Conservation (phyloP, 208 protist genomes). For the Borovskyia barvae region DNA sequence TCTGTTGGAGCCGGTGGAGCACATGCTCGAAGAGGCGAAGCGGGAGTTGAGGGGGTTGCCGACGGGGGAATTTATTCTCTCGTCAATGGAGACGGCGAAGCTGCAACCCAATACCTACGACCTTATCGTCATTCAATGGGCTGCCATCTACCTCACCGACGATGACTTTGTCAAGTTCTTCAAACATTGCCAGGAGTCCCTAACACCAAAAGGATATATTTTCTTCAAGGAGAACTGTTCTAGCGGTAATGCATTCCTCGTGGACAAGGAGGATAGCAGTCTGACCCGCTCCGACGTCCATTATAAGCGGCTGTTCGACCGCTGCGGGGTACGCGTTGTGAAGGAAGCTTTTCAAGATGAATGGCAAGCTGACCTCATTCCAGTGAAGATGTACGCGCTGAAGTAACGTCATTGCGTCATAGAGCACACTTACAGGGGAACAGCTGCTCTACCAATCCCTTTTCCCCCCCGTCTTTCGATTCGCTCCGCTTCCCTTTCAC, state of each 20-base stretch:
- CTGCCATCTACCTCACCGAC: slow-evolving; percentile 92
- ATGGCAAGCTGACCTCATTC: slow-evolving; percentile 75
- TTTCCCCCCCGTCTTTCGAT: neutral
- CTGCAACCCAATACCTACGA: slow-evolving; percentile 77
- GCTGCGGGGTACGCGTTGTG: slow-evolving; percentile 61
- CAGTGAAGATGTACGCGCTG: slow-evolving; percentile 91
- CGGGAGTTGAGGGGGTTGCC: slow-evolving; percentile 66
- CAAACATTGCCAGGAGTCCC: slow-evolving; percentile 56
- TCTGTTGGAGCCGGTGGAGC: slow-evolving; percentile 82
- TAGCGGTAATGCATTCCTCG: slow-evolving; percentile 51
- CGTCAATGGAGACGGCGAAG: slow-evolving; percentile 76
- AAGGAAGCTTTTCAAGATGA: slow-evolving; percentile 66
- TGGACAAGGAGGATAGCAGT: slow-evolving; percentile 90
- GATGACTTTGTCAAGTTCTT: slow-evolving; percentile 90
- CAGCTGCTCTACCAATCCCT: neutral
- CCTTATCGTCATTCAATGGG: slow-evolving; percentile 92
- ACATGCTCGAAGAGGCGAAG: slow-evolving; percentile 87
- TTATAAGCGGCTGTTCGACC: slow-evolving; percentile 80
- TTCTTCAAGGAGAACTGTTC: slow-evolving; percentile 93
- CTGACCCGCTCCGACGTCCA: slow-evolving; percentile 86
- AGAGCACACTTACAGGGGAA: no score
- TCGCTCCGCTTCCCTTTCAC: no score
- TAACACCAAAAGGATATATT: slow-evolving; percentile 83
- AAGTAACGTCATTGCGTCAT: no score
- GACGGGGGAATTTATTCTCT: slow-evolving; percentile 74